Conservation (phyloP, 2,329 filamentous ascomycete genomes). For the Metarhizium sp. region DNA sequence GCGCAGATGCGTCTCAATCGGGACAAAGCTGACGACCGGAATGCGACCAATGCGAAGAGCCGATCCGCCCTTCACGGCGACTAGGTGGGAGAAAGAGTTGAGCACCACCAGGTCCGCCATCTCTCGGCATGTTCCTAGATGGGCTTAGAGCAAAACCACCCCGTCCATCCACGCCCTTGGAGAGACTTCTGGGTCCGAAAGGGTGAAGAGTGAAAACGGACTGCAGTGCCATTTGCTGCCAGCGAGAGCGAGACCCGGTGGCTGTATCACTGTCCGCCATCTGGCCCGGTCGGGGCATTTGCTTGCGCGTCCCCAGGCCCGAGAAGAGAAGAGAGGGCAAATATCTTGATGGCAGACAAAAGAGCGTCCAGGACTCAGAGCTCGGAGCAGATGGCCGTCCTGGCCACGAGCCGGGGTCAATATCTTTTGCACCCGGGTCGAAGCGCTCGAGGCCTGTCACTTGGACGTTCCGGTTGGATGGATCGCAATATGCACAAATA, state of each 20-base stretch:
- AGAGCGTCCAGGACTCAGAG: neutral
- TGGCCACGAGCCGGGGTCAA: too few relatives aligned
- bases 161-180: too few relatives aligned
- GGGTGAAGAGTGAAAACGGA: too few relatives aligned
- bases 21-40: neutral
- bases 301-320: neutral
- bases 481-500: too few relatives aligned
- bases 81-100: too few relatives aligned
- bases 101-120: too few relatives aligned
- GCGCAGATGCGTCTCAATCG: neutral
- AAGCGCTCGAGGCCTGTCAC: neutral
- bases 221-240: too few relatives aligned
- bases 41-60: neutral
- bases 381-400: neutral
- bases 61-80: neutral
- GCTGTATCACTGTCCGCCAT: neutral
- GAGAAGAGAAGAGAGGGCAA: too few relatives aligned
- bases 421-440: neutral
- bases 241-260: neutral
- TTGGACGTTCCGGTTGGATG: neutral
- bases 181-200: too few relatives aligned
- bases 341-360: too few relatives aligned
- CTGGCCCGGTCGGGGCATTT: neutral
- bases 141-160: too few relatives aligned
- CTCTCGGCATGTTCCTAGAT: too few relatives aligned